Evolutionary conservation across 1,139 yeast species (phyloP).

Genomic region (Candida albicans): DNA sequence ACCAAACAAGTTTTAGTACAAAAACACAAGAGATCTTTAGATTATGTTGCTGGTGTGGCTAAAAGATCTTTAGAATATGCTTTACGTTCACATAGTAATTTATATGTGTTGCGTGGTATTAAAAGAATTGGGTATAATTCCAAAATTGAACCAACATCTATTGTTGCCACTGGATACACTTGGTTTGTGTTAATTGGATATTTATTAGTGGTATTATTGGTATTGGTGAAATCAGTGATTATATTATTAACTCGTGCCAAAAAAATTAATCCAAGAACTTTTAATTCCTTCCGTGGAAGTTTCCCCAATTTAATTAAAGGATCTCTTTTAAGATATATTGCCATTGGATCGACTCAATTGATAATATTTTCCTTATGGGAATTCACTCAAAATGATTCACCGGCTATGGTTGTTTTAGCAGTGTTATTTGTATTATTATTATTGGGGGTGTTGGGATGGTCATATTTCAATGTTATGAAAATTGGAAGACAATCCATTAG

Average conservation of each 20-base stretch:
- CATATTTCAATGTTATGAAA: slow-evolving; percentile 55
- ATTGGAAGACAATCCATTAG: slow-evolving; percentile 58
- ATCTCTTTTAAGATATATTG: slow-evolving; percentile 63
- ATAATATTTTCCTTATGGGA: slow-evolving; percentile 73
- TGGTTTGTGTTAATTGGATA: slow-evolving; percentile 71
- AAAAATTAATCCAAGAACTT: slow-evolving; percentile 48
- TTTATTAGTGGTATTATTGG: slow-evolving; percentile 44
- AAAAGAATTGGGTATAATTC: slow-evolving; percentile 69
- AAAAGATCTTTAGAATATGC: slow-evolving; percentile 33
- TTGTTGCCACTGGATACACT: slow-evolving; percentile 75
- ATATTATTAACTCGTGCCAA: slow-evolving; percentile 45
- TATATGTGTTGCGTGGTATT: slow-evolving; percentile 70
- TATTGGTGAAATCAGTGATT: slow-evolving; percentile 51
- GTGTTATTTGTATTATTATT: slow-evolving; percentile 59
- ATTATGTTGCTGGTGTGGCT: slow-evolving; percentile 18
- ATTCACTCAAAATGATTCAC: slow-evolving; percentile 66
- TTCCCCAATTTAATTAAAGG: slow-evolving; percentile 65
- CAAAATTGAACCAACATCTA: slow-evolving; percentile 68
- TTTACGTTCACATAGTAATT: slow-evolving; percentile 42
- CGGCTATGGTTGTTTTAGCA: slow-evolving; percentile 73
- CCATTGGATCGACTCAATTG: slow-evolving; percentile 75
- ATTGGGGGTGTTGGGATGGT: slow-evolving; percentile 55
- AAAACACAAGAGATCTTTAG: slow-evolving; percentile 41
- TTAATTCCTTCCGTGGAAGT: slow-evolving; percentile 49
- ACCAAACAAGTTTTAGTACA: slow-evolving; percentile 67